Base-by-base conservation (phyloP, 805 yeast genomes). In the Candida berthetii region DNA sequence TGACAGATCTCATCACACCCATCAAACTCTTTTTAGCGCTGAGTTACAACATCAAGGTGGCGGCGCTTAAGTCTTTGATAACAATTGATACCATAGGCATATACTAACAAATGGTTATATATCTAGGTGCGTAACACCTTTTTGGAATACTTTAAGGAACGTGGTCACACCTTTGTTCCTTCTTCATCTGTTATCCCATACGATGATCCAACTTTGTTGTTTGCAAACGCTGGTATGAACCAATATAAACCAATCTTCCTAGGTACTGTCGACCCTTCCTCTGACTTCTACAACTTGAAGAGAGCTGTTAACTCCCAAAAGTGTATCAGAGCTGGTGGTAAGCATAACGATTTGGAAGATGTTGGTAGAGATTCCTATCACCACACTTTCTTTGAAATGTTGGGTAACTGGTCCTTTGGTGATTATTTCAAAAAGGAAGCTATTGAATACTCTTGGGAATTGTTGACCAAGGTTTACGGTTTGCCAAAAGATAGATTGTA, bases 401-500 rank as follows among this genome's bases (percentile, higher is more conserved):
- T 93, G 67, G 99, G 99, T 58, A 93, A 93, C 74, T 93, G 99
- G 99, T 93, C 99, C 7, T 93, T 93, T 65, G 99, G 99, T 57
- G 99, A 93, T 67, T 93, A 93, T 64, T 93, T 93, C 80, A 93
- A 93, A 65, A 78, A 84, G 55, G 99, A 89, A 60, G 98, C 98
- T 40, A 83, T 90, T 56, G 66, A 68, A 8, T 86, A 75, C 69
- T 81, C 96, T 9, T 93, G 98, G 98, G 95, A 89, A 44, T 72
- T 93, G 47, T 75, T 93, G 60, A 90, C 98, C 38, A 63, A 74
- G 48, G 93, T 85, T 11, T 93, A 86, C 55, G 91, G 90, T 32
- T 75, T 93, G 45, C 79, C 82, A 38, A 67, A 76, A 14, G 84
- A 80, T 60, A 80, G 96, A 58, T 71, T 93, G 51, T 93, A 93